These are phyloP conservation scores for Ajuga chamaepitys DNA, from an alignment of 257 asterid genomes.

Conservation along the genomic window DNA sequence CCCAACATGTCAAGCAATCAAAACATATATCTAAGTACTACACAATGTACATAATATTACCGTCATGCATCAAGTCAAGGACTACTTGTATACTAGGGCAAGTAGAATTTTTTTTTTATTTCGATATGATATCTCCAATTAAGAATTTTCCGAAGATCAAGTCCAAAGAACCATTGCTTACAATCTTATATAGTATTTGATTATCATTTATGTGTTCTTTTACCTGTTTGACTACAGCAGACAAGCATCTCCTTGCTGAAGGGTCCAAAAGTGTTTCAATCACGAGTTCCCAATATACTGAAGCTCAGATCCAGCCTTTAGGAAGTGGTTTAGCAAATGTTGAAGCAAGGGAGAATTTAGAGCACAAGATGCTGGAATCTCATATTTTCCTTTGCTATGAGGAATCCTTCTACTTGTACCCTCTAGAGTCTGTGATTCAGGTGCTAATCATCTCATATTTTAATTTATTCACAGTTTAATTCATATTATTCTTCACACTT, in stretches of 20 bases:
- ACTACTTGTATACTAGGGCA: too few relatives aligned
- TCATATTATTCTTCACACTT: conserved; percentile 15
- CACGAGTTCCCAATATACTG: conserved; percentile 26
- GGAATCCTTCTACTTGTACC: conserved; percentile 52
- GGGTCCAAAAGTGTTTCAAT: conserved; percentile 26
- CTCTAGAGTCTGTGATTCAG: conserved; percentile 54
- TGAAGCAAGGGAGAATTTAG: conserved; percentile 25
- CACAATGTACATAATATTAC: too few relatives aligned
- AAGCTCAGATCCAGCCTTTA: conserved; percentile 28
- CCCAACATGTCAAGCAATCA: too few relatives aligned
- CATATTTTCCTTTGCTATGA: conserved; percentile 66
- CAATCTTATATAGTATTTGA: conserved; percentile 4
- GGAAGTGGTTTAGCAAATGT: conserved; percentile 27
- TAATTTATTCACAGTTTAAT: not conserved
- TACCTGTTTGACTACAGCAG: conserved; percentile 41
- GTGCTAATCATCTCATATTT: conserved; percentile 26
- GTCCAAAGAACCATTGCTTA: too few relatives aligned
- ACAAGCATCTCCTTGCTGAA: conserved; percentile 31
- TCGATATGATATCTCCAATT: too few relatives aligned
- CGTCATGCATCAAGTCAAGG: too few relatives aligned
- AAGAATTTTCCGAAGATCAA: too few relatives aligned
- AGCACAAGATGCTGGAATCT: conserved; percentile 26
- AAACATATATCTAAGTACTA: too few relatives aligned
- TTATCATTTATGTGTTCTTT: conserved; percentile 18
- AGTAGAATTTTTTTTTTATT: too few relatives aligned